Conservation (phyloP, 106 monocot species). For the Platanthera guangdongensis region DNA sequence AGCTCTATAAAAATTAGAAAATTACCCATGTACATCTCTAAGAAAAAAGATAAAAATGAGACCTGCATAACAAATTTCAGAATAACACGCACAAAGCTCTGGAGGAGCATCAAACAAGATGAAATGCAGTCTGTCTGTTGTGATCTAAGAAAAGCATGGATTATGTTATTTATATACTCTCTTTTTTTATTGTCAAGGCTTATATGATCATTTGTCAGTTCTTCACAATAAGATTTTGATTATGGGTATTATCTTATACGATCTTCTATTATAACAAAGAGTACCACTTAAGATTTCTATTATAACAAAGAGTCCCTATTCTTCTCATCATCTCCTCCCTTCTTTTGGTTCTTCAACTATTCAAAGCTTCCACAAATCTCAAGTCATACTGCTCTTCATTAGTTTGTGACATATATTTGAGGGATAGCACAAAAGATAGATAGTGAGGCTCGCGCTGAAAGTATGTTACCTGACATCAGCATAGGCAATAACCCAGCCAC, state of each 20-base stretch:
- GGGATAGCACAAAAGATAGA: neutral
- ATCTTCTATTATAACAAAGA: too few relatives aligned
- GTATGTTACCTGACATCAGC: conserved; percentile 87
- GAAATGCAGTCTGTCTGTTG: neutral
- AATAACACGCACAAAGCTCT: neutral
- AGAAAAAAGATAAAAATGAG: neutral
- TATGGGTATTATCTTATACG: too few relatives aligned
- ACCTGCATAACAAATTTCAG: neutral
- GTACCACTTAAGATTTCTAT: too few relatives aligned
- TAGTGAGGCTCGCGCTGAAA: neutral
- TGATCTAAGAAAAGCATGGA: too few relatives aligned
- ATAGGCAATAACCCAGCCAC: conserved; percentile 93
- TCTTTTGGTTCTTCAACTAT: too few relatives aligned
- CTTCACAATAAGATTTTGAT: too few relatives aligned
- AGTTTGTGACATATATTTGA: neutral
- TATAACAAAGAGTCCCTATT: too few relatives aligned
- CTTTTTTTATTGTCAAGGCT: too few relatives aligned
- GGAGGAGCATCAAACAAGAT: neutral
- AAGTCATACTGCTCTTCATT: neutral
- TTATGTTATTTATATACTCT: too few relatives aligned
- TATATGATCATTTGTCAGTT: too few relatives aligned
- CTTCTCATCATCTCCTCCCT: too few relatives aligned
- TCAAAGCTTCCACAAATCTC: too few relatives aligned
- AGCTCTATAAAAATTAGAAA: neutral
- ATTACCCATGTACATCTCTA: neutral